Evolutionary conservation across 2,329 filamentous ascomycete species (phyloP).

Genomic region (Penicillium janthinellum): DNA sequence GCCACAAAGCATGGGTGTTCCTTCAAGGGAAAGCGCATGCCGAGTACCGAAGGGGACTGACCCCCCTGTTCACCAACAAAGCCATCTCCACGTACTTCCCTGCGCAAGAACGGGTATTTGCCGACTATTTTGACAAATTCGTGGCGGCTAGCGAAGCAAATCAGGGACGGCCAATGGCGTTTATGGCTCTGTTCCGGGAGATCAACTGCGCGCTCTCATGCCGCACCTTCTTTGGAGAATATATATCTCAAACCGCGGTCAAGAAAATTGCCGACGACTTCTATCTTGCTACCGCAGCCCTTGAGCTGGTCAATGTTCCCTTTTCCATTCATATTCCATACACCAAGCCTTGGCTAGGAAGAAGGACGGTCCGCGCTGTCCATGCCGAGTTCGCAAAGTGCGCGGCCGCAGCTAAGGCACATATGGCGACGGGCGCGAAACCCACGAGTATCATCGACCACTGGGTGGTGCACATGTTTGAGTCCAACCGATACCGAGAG

Average conservation of each 20-base stretch:
- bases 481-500: conserved; percentile 73
- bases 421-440: conserved; percentile 77
- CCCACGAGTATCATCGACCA: conserved; percentile 85
- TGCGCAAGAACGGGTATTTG: conserved; percentile 84
- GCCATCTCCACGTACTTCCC: conserved; percentile 82
- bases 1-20: conserved; percentile 88
- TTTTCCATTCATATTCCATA: conserved; percentile 74
- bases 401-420: conserved; percentile 80
- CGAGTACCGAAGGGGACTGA: conserved; percentile 88
- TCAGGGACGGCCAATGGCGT: conserved; percentile 69
- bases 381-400: conserved; percentile 80
- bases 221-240: conserved; percentile 86
- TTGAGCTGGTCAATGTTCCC: conserved; percentile 92
- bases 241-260: conserved; percentile 80
- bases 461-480: conserved; percentile 81
- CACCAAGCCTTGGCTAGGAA: conserved; percentile 88
- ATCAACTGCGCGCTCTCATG: conserved; percentile 86
- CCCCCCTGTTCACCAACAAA: conserved; percentile 82
- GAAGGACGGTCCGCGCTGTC: conserved; percentile 83
- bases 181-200: conserved; percentile 84
- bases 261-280: conserved; percentile 91
- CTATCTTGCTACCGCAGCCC: conserved; percentile 84
- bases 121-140: conserved; percentile 75
- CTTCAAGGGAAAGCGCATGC: conserved; percentile 84
- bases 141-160: conserved; percentile 67